Evolutionary conservation across 768 basidiomycete species (phyloP).

Genomic region (Pleurotus djamor): DNA sequence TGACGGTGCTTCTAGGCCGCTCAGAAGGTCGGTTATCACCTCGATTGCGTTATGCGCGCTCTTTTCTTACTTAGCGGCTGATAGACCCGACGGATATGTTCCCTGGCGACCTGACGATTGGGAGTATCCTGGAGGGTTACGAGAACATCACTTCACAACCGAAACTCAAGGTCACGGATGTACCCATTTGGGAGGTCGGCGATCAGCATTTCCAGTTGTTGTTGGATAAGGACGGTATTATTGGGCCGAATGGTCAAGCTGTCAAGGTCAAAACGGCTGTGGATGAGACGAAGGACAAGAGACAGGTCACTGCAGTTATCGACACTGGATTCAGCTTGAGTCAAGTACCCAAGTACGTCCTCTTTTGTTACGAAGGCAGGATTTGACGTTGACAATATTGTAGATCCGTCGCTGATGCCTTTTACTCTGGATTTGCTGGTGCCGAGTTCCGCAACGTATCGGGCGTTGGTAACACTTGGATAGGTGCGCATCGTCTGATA

Average conservation of each 20-base stretch:
- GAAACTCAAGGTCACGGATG: constrained; percentile 15
- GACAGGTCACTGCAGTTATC: constrained; percentile 13
- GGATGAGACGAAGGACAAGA: constrained; percentile 8
- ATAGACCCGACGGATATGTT: background rate
- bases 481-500: constrained; percentile 7
- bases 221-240: constrained; percentile 14
- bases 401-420: constrained; percentile 15
- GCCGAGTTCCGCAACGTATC: constrained; percentile 8
- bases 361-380: background rate
- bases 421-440: constrained; percentile 19
- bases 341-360: constrained; percentile 6
- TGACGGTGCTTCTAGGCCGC: constrained; percentile 15
- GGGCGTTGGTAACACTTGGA: constrained; percentile 5
- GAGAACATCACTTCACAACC: constrained; percentile 14
- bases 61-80: background rate
- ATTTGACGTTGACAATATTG: constrained; percentile 7
- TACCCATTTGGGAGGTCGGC: constrained; percentile 5
- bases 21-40: background rate
- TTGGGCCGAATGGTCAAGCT: constrained; percentile 18
- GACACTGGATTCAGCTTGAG: constrained; percentile 17
- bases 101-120: constrained; percentile 18
- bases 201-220: constrained; percentile 16
- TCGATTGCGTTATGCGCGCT: background rate
- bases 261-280: constrained; percentile 12
- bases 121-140: constrained; percentile 14